phyloP scores from a whole-genome alignment of 1,139 yeast genomes.

The Sugiyamaella grinbergsii region DNA sequence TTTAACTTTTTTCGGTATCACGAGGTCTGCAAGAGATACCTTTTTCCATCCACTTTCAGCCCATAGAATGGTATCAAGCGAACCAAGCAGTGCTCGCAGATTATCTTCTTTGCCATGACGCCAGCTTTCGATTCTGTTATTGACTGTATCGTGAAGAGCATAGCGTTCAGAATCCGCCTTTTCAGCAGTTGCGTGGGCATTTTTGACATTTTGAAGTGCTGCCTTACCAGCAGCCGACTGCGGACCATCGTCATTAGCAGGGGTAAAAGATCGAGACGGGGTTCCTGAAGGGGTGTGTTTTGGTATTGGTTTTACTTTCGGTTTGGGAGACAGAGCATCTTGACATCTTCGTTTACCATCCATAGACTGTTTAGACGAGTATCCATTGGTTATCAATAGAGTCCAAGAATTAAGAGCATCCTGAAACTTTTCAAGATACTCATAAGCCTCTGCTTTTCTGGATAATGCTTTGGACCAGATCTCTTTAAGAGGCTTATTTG shows the following conservation, averaged over 20 bases:
- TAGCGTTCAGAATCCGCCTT: slow-evolving; percentile 58
- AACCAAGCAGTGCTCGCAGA: slow-evolving; percentile 68
- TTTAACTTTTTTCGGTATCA: slow-evolving; percentile 89
- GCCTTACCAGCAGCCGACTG: slow-evolving; percentile 44
- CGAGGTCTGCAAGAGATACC: slow-evolving; percentile 70
- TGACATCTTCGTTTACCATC: slow-evolving; percentile 85
- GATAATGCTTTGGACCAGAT: slow-evolving; percentile 73
- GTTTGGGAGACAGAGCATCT: slow-evolving; percentile 52
- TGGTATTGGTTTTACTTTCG: slow-evolving; percentile 37
- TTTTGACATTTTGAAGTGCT: slow-evolving; percentile 52
- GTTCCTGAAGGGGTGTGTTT: slow-evolving; percentile 22
- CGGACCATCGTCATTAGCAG: slow-evolving; percentile 29
- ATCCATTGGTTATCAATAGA: slow-evolving; percentile 65
- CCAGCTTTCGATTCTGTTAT: slow-evolving; percentile 62
- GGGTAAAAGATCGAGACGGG: too few species aligned
- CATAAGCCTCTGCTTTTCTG: slow-evolving; percentile 81
- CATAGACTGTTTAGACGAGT: slow-evolving; percentile 61
- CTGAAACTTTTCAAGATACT: slow-evolving; percentile 68
- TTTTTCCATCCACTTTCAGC: slow-evolving; percentile 63
- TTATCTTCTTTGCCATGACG: slow-evolving; percentile 73
- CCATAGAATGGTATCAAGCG: slow-evolving; percentile 66
- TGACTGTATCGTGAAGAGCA: slow-evolving; percentile 62
- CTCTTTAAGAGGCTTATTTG: slow-evolving; percentile 61
- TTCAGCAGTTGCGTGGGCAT: slow-evolving; percentile 52
- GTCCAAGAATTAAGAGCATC: slow-evolving; percentile 66